phyloP scores from a whole-genome alignment of 2,329 filamentous ascomycete species.

The Aspergillus novoparasiticus region DNA sequence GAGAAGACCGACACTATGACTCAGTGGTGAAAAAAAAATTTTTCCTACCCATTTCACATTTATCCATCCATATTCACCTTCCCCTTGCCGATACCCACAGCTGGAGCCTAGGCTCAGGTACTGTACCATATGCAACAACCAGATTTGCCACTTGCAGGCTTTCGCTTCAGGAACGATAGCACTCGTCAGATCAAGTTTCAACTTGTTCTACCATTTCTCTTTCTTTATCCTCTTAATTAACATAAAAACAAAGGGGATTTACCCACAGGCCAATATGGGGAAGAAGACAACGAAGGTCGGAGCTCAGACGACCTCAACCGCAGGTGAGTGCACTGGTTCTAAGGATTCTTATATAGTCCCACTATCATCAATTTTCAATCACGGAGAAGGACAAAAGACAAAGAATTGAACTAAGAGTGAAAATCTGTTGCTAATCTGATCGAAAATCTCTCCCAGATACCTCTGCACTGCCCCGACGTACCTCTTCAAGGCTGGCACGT shows the following conservation, averaged over 20 bases:
- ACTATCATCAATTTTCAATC: not conserved
- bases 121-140: not conserved
- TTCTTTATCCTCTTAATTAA: not conserved
- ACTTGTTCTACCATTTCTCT: not conserved
- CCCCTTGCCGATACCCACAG: not conserved
- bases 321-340: slow-evolving; percentile 7
- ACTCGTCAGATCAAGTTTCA: not conserved
- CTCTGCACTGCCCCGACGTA: slow-evolving; percentile 22
- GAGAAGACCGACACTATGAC: not conserved
- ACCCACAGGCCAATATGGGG: slow-evolving; percentile 8
- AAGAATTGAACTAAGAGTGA: not conserved
- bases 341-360: not conserved
- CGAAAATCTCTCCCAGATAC: slow-evolving; percentile 3
- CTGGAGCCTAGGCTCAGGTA: not conserved
- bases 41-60: not conserved
- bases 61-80: not conserved
- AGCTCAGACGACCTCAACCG: slow-evolving; percentile 3
- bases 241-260: not conserved
- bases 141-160: slow-evolving; percentile 6
- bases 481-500: slow-evolving; percentile 26
- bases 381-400: not conserved
- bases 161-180: not conserved
- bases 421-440: not conserved
- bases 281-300: slow-evolving; percentile 12
- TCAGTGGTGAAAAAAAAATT: too few species aligned